Evolutionary conservation across 2,329 filamentous ascomycete genomes (phyloP).

Genomic region (Fusarium vanettenii): DNA sequence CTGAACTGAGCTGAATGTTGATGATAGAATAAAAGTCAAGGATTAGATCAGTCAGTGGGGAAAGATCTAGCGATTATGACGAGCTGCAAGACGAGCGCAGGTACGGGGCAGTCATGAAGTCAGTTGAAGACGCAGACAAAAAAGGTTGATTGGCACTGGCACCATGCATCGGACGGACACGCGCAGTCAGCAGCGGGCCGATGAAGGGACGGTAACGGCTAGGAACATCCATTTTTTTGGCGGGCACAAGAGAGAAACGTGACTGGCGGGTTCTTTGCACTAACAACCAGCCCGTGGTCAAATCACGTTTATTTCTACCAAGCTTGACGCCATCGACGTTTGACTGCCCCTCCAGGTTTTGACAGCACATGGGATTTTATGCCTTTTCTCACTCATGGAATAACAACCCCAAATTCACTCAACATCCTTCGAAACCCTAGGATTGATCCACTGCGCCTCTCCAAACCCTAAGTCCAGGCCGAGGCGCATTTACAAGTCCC

Average conservation of each 20-base stretch:
- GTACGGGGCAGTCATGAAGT: conserved; percentile 38
- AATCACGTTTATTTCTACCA: conserved; percentile 29
- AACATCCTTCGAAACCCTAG: conserved; percentile 27
- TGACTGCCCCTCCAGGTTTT: conserved; percentile 9
- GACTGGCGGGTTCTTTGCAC: conserved; percentile 18
- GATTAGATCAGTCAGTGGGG: conserved; percentile 8
- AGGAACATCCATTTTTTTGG: conserved; percentile 26
- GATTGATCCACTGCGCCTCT: conserved; percentile 30
- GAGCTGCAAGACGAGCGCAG: conserved; percentile 39
- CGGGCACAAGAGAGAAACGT: conserved; percentile 17
- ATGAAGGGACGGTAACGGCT: conserved; percentile 1
- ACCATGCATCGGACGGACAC: conserved; percentile 11
- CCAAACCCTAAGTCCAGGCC: conserved; percentile 34
- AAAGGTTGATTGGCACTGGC: conserved; percentile 33
- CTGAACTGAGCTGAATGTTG: conserved; percentile 10
- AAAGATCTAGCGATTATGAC: conserved; percentile 27
- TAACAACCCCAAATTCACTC: not conserved
- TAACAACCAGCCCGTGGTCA: conserved; percentile 7
- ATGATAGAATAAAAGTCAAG: conserved; percentile 1
- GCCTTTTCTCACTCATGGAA: not conserved
- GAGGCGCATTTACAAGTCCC: conserved; percentile 18
- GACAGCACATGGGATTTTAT: not conserved
- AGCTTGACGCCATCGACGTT: conserved; percentile 7
- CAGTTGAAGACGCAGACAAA: conserved; percentile 12
- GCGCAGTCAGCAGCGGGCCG: conserved; percentile 29